Base-by-base conservation (phyloP, 768 basidiomycete genomes). In the Podaxis mareebaensis region DNA sequence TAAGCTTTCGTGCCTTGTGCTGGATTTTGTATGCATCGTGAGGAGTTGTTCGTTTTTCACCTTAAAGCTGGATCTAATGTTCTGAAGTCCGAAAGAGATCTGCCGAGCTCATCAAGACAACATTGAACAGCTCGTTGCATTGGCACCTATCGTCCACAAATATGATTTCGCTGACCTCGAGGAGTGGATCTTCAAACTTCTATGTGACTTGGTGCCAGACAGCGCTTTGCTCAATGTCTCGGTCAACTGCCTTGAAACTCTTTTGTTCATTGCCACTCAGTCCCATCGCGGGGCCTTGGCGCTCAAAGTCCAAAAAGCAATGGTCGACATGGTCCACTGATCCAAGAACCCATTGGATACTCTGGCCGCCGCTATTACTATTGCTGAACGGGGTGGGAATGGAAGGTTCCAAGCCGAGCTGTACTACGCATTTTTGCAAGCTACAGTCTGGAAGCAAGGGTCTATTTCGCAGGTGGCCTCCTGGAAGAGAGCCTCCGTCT, bases 351-450 rank as follows among this genome's bases (percentile, higher is more conserved):
- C 58, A 36, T 33, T 48, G 7, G 0, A 33, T 4, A 33, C 58
- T 40, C 36, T 59, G 28, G 8, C 24, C 2, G 26, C 17, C 11
- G 28, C 26, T 6, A 40, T 58, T 33, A 13, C 24, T 17, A 39
- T 58, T 28, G 44, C 57, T 5, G 57, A 58, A 46, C 26, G 57
- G 13, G 8, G 42, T 2, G 30, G n/a, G 2, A n/a, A 44, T 15
- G 28, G 44, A n/a, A 22, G 2, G n/a, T 36, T 58, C 2, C 42
- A 46, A 46, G 57, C 57, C 24, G 42, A 48, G 13, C 24, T 46
- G 13, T 58, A 58, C n/a, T 44, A 58, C 10, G 57, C 57, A 15
- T 58, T 46, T n/a, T 28, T 48, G 42, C 57, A 26, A 26, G 57
- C 57, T 46, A 30, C 26, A 33, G 42, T 44, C 6, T 58, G 57